phyloP scores from a whole-genome alignment of 2,329 filamentous ascomycete genomes.

The Ophiostoma fasciatum region DNA sequence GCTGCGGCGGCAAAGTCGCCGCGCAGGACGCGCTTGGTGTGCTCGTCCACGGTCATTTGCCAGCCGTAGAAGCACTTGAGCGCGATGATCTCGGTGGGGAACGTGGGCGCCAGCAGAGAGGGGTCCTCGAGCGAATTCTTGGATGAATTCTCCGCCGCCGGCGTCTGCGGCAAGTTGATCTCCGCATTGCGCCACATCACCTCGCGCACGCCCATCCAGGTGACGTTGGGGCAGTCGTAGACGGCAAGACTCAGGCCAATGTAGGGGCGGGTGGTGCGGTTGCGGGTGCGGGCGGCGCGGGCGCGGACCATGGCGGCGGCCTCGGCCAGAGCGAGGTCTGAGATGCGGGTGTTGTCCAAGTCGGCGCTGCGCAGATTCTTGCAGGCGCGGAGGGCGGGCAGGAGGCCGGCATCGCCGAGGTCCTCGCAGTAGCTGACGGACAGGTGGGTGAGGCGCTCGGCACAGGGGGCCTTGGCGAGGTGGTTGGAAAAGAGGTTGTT shows the following conservation, averaged over 20 bases:
- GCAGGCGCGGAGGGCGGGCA: slow-evolving; percentile 67
- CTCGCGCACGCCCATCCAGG: slow-evolving; percentile 82
- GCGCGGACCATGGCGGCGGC: slow-evolving; percentile 64
- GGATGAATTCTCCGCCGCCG: too few species aligned
- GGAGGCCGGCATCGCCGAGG: slow-evolving; percentile 68
- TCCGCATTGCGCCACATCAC: slow-evolving; percentile 75
- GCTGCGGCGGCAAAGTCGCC: slow-evolving; percentile 62
- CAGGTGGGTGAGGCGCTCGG: slow-evolving; percentile 56
- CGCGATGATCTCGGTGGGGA: slow-evolving; percentile 64
- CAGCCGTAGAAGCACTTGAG: slow-evolving; percentile 92
- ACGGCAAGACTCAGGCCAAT: slow-evolving; percentile 63
- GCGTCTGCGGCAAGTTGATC: slow-evolving; percentile 33
- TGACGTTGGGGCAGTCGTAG: slow-evolving; percentile 85
- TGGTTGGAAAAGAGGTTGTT: slow-evolving; percentile 58
- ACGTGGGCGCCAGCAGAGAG: slow-evolving; percentile 28
- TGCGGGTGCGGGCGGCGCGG: slow-evolving; percentile 34
- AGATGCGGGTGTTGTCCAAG: slow-evolving; percentile 87
- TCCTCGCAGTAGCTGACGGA: slow-evolving; percentile 84
- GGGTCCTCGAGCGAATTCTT: too few species aligned
- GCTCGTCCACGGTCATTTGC: slow-evolving; percentile 89
- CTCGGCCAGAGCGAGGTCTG: slow-evolving; percentile 73
- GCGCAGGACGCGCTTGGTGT: slow-evolving; percentile 69
- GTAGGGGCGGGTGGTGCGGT: slow-evolving; percentile 27
- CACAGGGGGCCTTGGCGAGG: slow-evolving; percentile 64
- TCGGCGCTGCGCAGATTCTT: slow-evolving; percentile 55